Conservation (phyloP, 257 asterid genomes). For the Hygrophila difformis region DNA sequence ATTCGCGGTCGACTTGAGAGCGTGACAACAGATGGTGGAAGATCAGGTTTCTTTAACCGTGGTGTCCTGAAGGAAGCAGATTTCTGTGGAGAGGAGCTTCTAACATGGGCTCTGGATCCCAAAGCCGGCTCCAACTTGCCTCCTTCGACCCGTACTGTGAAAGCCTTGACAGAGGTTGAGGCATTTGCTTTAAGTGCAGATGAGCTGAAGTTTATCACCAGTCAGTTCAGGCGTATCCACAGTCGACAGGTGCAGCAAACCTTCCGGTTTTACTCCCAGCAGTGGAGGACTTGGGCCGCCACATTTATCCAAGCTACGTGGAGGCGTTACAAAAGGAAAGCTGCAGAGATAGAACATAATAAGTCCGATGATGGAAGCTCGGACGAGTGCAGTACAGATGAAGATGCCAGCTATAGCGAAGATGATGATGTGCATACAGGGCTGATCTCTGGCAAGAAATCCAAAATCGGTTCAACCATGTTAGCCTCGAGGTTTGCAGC, state of each 20-base stretch:
- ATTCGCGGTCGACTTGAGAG: slow-evolving; percentile 94
- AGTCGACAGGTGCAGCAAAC: slow-evolving; percentile 97
- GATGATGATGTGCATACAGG: slow-evolving; percentile 27
- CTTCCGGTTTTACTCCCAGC: slow-evolving; percentile 89
- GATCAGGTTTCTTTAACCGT: slow-evolving; percentile 90
- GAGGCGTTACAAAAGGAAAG: slow-evolving; percentile 75
- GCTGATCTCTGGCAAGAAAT: slow-evolving; percentile 20
- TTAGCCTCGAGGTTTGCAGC: slow-evolving; percentile 68
- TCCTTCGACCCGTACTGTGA: slow-evolving; percentile 87
- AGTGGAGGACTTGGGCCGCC: slow-evolving; percentile 99
- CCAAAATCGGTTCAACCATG: slow-evolving; percentile 45
- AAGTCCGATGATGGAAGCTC: slow-evolving; percentile 32
- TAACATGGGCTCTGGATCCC: slow-evolving; percentile 96
- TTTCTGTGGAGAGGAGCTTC: slow-evolving; percentile 96
- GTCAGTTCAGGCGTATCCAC: slow-evolving; percentile 85
- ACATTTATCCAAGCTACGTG: slow-evolving; percentile 91
- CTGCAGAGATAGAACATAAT: slow-evolving; percentile 34
- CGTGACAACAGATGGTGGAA: slow-evolving; percentile 93
- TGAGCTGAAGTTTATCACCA: slow-evolving; percentile 75
- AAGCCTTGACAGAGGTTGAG: slow-evolving; percentile 89
- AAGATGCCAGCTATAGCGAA: slow-evolving; percentile 9
- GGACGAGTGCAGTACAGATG: slow-evolving; percentile 10
- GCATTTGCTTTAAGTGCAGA: slow-evolving; percentile 91
- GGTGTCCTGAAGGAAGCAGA: slow-evolving; percentile 76
- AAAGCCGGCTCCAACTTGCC: slow-evolving; percentile 77